A percentile compares a stretch with the other conserved stretches of the same genome.
These are phyloP conservation scores for Annona squamosa DNA, from an alignment of 164 flowering plant genomes.

Conservation along the genomic window DNA sequence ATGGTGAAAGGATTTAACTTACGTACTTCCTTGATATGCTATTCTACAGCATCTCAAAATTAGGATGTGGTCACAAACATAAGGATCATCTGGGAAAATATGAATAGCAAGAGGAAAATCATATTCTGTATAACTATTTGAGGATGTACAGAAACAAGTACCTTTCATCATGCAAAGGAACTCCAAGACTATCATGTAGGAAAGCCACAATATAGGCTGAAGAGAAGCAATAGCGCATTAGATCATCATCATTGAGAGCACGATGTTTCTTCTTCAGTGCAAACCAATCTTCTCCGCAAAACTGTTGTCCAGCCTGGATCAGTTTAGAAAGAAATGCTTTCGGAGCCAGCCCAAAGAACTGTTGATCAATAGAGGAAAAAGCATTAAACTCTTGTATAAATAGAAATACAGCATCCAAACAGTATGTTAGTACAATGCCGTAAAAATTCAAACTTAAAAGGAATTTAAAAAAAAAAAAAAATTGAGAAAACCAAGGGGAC, in stretches of 20 bases:
- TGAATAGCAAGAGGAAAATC: neutral
- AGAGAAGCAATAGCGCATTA: constrained; percentile 77
- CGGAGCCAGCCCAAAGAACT: constrained; percentile 74
- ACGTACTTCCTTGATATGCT: neutral
- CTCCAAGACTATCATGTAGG: constrained; percentile 83
- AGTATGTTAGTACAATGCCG: neutral
- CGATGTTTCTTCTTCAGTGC: constrained; percentile 40
- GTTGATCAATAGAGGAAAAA: constrained; percentile 8
- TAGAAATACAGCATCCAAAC: neutral
- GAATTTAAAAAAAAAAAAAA: neutral
- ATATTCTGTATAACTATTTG: neutral
- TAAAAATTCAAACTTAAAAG: neutral
- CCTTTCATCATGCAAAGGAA: constrained; percentile 75
- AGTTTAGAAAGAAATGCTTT: constrained; percentile 55
- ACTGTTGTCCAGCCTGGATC: constrained; percentile 63
- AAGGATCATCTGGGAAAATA: neutral
- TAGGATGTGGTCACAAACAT: neutral
- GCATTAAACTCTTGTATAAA: neutral
- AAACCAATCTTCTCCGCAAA: constrained; percentile 79
- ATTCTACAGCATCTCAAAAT: neutral
- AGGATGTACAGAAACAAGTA: constrained; percentile 14
- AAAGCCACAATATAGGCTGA: constrained; percentile 94
- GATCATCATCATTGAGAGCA: constrained; percentile 51
- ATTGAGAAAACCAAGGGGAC: neutral
- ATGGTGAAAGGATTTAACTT: neutral